These are phyloP conservation scores for Mangifera indica DNA, from an alignment of 345 rosid species.

Conservation along the genomic window DNA sequence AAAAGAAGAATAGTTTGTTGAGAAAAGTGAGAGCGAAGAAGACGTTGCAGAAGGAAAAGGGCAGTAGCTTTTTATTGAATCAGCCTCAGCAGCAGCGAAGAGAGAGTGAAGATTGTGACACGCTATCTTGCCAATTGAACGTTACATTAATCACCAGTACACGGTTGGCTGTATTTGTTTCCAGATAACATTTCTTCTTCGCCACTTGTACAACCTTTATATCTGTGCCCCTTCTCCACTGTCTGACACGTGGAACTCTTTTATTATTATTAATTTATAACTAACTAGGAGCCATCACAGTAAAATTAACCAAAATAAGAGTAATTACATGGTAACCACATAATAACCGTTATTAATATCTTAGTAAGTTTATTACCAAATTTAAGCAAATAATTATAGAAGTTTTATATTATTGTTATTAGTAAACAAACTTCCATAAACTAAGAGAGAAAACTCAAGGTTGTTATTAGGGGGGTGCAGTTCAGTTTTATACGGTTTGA, in stretches of 20 bases:
- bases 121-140: constrained; percentile 20
- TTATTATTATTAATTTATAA: no score
- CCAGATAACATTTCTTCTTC: not conserved
- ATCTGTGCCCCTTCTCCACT: not conserved
- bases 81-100: constrained; percentile 1
- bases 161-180: constrained; percentile 11
- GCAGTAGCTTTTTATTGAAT: constrained; percentile 28
- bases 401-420: no score
- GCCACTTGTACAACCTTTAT: not conserved
- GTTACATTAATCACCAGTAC: constrained; percentile 32
- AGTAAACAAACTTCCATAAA: no score
- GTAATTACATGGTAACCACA: no score
- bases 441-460: no score
- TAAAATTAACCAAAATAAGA: no score
- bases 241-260: constrained; percentile 3
- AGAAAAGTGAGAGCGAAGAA: constrained; percentile 10
- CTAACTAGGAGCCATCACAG: no score
- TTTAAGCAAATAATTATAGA: no score
- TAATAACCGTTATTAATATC: no score
- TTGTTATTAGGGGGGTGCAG: no score
- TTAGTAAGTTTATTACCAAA: no score
- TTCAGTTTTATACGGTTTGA: no score
- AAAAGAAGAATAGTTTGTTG: constrained; percentile 4
- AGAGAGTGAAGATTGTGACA: constrained; percentile 12
- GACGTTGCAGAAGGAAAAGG: constrained; percentile 48